A percentile compares a stretch with the other conserved stretches of the same genome.
These are phyloP conservation scores for Penicillium sp. DNA, from an alignment of 2,329 filamentous ascomycete species.

Conservation along the genomic window DNA sequence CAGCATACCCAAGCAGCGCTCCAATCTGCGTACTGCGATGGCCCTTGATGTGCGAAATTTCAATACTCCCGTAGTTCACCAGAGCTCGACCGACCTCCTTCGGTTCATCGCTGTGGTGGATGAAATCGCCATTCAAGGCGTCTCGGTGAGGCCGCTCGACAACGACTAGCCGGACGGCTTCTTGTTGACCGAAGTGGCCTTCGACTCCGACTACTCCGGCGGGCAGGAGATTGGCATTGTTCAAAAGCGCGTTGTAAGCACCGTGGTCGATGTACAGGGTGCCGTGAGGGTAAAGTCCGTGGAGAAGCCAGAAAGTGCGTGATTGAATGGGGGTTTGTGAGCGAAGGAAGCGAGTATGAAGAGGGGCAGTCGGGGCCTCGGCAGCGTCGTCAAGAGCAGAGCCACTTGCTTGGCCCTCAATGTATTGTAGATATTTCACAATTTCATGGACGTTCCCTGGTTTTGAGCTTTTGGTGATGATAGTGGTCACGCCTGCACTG, in stretches of 20 bases:
- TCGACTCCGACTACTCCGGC: slow-evolving; percentile 90
- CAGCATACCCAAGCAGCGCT: slow-evolving; percentile 80
- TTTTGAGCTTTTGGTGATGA: slow-evolving; percentile 92
- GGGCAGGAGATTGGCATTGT: slow-evolving; percentile 84
- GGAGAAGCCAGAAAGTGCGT: slow-evolving; percentile 94
- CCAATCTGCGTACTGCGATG: slow-evolving; percentile 80
- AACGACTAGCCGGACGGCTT: slow-evolving; percentile 84
- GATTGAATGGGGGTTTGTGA: slow-evolving; percentile 83
- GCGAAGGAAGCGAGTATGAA: slow-evolving; percentile 92
- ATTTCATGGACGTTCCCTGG: slow-evolving; percentile 90
- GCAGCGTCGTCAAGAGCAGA: slow-evolving; percentile 25
- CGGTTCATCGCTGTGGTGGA: slow-evolving; percentile 45
- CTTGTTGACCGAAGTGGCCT: slow-evolving; percentile 85
- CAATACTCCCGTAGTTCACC: slow-evolving; percentile 86
- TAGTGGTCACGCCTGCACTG: slow-evolving; percentile 89
- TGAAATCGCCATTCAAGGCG: slow-evolving; percentile 43
- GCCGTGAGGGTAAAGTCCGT: slow-evolving; percentile 87
- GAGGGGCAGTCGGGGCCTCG: slow-evolving; percentile 57
- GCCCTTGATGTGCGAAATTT: slow-evolving; percentile 84
- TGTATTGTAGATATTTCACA: slow-evolving; percentile 74
- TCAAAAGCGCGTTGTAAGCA: slow-evolving; percentile 74
- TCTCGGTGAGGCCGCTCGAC: slow-evolving; percentile 61
- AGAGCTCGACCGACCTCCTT: slow-evolving; percentile 83
- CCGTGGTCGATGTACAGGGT: slow-evolving; percentile 92
- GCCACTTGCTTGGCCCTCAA: slow-evolving; percentile 44